These are phyloP conservation scores for Thoreauomyces humboldtii DNA, from an alignment of 192 early-diverging fungal species.

Conservation along the genomic window DNA sequence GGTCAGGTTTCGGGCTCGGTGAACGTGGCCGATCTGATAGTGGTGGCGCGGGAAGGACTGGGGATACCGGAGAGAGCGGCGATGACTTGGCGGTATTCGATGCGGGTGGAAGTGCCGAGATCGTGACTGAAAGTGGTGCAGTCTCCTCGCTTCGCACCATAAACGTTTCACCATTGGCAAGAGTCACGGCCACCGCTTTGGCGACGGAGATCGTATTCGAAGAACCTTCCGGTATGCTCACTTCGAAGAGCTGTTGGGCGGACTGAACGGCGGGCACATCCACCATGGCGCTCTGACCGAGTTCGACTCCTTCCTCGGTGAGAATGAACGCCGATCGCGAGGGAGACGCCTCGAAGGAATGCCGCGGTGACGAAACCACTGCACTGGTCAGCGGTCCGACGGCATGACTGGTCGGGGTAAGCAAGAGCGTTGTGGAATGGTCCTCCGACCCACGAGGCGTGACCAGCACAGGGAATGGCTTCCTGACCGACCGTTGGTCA, in stretches of 20 bases:
- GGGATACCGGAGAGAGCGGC: too few relatives aligned
- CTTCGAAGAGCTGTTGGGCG: neutral
- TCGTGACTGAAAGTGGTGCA: neutral
- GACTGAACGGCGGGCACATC: conserved; percentile 4
- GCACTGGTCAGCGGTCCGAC: too few relatives aligned
- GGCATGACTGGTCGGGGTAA: too few relatives aligned
- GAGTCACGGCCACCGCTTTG: neutral
- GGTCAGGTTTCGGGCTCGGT: too few relatives aligned
- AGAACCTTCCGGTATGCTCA: neutral
- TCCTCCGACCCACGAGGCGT: too few relatives aligned
- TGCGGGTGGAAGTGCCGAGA: neutral
- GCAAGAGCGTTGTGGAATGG: too few relatives aligned
- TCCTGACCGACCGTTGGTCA: too few relatives aligned
- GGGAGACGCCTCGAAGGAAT: neutral
- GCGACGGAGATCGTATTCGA: neutral
- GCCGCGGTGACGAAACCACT: too few relatives aligned
- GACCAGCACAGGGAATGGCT: too few relatives aligned
- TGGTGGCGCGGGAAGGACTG: too few relatives aligned
- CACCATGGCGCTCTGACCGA: conserved; percentile 1
- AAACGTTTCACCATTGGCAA: conserved; percentile 2
- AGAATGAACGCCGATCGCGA: neutral
- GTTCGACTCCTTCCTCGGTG: neutral
- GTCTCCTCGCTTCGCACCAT: neutral
- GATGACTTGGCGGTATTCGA: too few relatives aligned
- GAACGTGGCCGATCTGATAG: too few relatives aligned